Percentiles rank a stretch among this genome's conserved stretches.
Conservation (phyloP, 2,329 filamentous ascomycete species). For the Pestalotiopsis sp. region DNA sequence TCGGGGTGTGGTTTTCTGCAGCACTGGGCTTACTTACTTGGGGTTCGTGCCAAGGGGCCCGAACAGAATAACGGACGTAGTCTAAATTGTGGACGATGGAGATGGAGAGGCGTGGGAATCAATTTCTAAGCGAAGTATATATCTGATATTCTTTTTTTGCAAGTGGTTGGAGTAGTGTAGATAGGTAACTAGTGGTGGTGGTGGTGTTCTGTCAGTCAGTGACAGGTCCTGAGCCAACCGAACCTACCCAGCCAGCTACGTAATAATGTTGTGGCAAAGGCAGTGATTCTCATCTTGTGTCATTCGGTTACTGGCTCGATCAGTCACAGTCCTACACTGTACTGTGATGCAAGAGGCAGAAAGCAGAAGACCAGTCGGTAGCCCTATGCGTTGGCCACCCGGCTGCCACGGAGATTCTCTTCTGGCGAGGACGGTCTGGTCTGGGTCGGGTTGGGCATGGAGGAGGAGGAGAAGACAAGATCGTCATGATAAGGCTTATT, state of each 20-base stretch:
- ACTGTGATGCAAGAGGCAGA: neutral
- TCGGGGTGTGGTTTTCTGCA: neutral
- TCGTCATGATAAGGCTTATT: neutral
- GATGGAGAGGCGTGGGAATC: no score
- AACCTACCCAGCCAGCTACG: neutral
- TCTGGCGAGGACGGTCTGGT: neutral
- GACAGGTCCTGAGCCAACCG: no score
- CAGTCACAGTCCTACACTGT: neutral
- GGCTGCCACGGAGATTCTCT: neutral
- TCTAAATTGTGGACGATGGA: no score
- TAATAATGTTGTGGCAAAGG: neutral
- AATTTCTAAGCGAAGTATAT: no score
- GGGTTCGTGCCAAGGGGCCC: neutral
- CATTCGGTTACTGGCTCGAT: neutral
- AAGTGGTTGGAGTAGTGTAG: no score
- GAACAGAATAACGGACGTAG: no score
- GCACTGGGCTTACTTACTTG: neutral
- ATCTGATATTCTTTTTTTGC: no score
- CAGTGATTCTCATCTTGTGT: neutral
- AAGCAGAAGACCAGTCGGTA: neutral
- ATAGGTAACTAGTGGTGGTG: no score
- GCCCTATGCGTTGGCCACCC: neutral
- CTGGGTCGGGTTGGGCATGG: neutral
- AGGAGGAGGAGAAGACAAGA: neutral
- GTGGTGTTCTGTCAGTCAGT: no score